Evolutionary conservation across 306 rosid species (phyloP), one percentile per base, ranked within the genome.

Genomic region (Purshia tridentata): DNA sequence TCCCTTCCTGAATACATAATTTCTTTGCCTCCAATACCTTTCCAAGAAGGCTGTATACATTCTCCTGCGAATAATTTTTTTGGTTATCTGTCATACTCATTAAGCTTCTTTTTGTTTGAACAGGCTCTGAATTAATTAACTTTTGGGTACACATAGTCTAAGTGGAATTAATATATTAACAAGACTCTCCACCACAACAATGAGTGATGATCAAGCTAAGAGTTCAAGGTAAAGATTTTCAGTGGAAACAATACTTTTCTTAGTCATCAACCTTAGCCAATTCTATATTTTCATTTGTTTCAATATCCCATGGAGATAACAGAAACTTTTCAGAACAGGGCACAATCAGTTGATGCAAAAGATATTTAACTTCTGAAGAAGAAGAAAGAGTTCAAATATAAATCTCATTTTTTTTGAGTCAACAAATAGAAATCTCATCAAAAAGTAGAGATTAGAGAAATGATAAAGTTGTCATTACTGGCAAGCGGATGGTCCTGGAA

Each of bases 401-500:
- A 29, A 29, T 29, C 35, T 29, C 35, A 1, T 29, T 29, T 29
- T 29, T 29, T 29, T 29, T 29, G 35, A n/a, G 35, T 29, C 22
- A 65, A 1, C n/a, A 58, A 37, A 14, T 20, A 46, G 29, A 29
- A 42, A 42, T 6, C 1, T 62, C 68, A 39, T 53, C 20, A 9
- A 23, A 67, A 71, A 63, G 5, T 40, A 58, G 51, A 48, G 77
- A 59, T 7, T 18, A 19, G 13, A 40, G 13, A 70, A 40, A 53
- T 35, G 40, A 58, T 51, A 13, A 18, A 22, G 40, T 59, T 39
- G 50, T 69, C 62, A 55, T 77, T 88, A 90, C 96, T 78, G 98
- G 94, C 47, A 92, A 76, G 73, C 96, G 98, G 62, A 90, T 88
- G 75, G 92, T 86, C 89, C 94, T 79, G 42, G 98, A 90, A 85